Evolutionary conservation across 1,284 basidiomycete species (phyloP), one percentile per base, ranked within the genome.

Genomic region (Ceratobasidium sp.): DNA sequence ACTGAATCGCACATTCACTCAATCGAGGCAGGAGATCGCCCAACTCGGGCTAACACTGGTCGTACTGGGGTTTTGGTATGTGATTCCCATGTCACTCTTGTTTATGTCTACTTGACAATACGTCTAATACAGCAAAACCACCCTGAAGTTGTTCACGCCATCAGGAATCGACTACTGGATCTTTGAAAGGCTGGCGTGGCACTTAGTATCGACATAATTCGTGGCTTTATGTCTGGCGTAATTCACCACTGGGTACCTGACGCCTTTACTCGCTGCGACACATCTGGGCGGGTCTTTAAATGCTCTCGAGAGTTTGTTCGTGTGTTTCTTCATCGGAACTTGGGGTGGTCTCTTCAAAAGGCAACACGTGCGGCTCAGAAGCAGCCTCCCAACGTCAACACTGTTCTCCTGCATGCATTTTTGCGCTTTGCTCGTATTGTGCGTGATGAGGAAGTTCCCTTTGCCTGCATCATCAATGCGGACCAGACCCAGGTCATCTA

Each of bases 401-500:
- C 28, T 37, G 60, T 63, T 17, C 60, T 63, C 4, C 60, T 63
- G 5, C 13, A 63, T 39, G 60, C 60, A 10, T 63, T 63, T 17
- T 20, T 63, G 13, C 23, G 60, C 28, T 6, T 63, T 3, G 37
- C 35, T 26, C 39, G 60, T 26, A 63, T 35, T 39, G 60, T 63
- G 60, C 60, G n/a, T 17, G 37, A 63, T 23, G 31, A 39, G 33
- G 28, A 5, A 6, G 37, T 39, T 20, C 60, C 60, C 17, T 17
- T 20, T 20, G 35, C 33, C 37, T 63, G 60, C 60, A 63, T 63
- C 20, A 35, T 63, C 3, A 37, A 63, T 37, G 60, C 60, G 8
- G 60, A 63, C 39, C 60, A 63, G 23, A 63, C 60, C 20, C 60
- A 63, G 60, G 60, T 63, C 17, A 35, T 63, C 4, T 63, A 63